These are phyloP conservation scores for Alternaria sp. DNA, from an alignment of 2,329 filamentous ascomycete genomes.

Conservation along the genomic window DNA sequence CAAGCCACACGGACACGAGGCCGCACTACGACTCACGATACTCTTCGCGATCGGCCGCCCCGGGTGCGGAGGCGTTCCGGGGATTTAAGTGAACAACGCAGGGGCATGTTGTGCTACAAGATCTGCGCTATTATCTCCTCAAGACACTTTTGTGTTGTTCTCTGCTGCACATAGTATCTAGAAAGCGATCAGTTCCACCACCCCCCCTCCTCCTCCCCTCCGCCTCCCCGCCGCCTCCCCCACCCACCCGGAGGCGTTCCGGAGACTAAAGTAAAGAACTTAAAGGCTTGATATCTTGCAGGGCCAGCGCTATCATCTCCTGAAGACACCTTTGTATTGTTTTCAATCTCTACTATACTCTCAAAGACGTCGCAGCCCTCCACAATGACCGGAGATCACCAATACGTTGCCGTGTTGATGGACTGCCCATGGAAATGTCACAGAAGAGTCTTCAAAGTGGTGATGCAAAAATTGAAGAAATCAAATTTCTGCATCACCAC, in stretches of 20 bases:
- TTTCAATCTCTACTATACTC: not conserved
- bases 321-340: not conserved
- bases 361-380: not conserved
- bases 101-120: too few relatives aligned
- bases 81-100: not conserved
- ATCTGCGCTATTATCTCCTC: too few relatives aligned
- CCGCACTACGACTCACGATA: not conserved
- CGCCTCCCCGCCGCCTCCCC: too few relatives aligned
- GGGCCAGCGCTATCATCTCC: not conserved
- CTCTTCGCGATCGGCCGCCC: not conserved
- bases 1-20: not conserved
- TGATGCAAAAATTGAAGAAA: not conserved
- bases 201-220: too few relatives aligned
- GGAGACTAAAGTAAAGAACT: not conserved
- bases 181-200: too few relatives aligned
- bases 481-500: not conserved
- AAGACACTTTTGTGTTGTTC: too few relatives aligned
- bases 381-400: not conserved
- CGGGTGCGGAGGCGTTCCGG: not conserved
- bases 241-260: not conserved
- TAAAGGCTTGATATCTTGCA: too few relatives aligned
- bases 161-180: too few relatives aligned
- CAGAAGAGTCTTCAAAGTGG: not conserved
- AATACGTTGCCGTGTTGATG: not conserved
- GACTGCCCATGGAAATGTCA: not conserved